phyloP scores from a whole-genome alignment of 129 eudicot species.

The Flaveria bidentis region DNA sequence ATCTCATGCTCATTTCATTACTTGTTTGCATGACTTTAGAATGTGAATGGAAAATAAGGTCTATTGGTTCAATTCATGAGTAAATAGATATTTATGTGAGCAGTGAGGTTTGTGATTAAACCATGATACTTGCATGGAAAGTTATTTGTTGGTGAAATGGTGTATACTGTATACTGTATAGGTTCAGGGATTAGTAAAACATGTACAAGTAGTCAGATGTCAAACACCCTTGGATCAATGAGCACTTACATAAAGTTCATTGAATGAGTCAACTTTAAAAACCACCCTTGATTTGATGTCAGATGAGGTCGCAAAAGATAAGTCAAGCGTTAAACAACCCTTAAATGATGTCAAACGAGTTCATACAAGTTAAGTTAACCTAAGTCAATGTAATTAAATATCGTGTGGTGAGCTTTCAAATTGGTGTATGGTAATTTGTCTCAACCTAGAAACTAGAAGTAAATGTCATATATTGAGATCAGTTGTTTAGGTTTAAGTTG shows the following conservation, averaged over 20 bases:
- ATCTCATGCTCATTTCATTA: not conserved
- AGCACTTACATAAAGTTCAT: not conserved
- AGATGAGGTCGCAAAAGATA: not conserved
- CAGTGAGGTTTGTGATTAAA: constrained; percentile 2
- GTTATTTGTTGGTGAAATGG: constrained; percentile 15
- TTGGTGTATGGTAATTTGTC: not conserved
- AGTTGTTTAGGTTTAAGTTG: not conserved
- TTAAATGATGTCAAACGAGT: not conserved
- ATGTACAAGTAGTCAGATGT: not conserved
- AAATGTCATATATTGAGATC: not conserved
- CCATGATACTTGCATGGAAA: constrained; percentile 1
- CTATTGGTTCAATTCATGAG: not conserved
- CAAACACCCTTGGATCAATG: not conserved
- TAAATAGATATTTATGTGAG: not conserved
- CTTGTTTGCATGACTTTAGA: not conserved
- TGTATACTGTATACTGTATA: not conserved
- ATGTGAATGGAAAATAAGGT: not conserved
- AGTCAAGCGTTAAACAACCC: not conserved
- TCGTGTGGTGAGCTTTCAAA: not conserved
- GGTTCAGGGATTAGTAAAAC: constrained; percentile 4
- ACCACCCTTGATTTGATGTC: not conserved
- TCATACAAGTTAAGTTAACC: not conserved
- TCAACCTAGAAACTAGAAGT: not conserved
- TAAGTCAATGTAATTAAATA: not conserved
- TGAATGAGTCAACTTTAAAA: not conserved